phyloP scores from a whole-genome alignment of 352 stramenopile species.

The Lagenidium giganteum region DNA sequence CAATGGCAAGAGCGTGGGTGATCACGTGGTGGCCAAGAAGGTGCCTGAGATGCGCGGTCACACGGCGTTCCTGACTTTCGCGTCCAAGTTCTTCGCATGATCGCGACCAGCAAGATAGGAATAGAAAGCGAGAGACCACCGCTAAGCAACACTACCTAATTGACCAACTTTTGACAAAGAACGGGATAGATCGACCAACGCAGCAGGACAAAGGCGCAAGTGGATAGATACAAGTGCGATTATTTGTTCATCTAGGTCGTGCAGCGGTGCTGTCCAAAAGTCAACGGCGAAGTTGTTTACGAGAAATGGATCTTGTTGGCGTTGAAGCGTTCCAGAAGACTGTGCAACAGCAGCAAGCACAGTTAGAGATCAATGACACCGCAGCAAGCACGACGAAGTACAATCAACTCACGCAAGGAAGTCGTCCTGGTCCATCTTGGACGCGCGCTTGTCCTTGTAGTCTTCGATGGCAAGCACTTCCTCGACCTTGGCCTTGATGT shows the following conservation, averaged over 20 bases:
- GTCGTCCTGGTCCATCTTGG: slow-evolving; percentile 98
- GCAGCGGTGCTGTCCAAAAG: too few relatives aligned
- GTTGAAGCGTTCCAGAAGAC: slow-evolving; percentile 95
- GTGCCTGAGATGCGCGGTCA: slow-evolving; percentile 83
- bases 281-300: too few relatives aligned
- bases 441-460: slow-evolving; percentile 86
- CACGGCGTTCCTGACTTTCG: slow-evolving; percentile 85
- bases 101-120: too few relatives aligned
- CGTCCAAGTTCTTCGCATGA: slow-evolving; percentile 76
- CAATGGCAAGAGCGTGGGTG: slow-evolving; percentile 40
- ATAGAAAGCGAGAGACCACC: too few relatives aligned
- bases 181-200: too few relatives aligned
- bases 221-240: too few relatives aligned
- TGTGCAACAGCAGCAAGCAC: slow-evolving; percentile 11
- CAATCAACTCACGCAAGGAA: slow-evolving; percentile 85
- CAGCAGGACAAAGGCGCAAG: too few relatives aligned
- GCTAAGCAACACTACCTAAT: too few relatives aligned
- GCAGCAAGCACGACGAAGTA: neutral
- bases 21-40: slow-evolving; percentile 76
- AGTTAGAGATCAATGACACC: slow-evolving; percentile 2
- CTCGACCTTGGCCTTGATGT: slow-evolving; percentile 94
- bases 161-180: too few relatives aligned
- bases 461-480: slow-evolving; percentile 88
- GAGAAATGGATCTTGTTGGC: slow-evolving; percentile 96
- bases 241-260: too few relatives aligned